Percentiles rank a stretch among this genome's conserved stretches.
Evolutionary conservation across 2,329 filamentous ascomycete species (phyloP).

Genomic region (Malbranchea cinnamomea): DNA sequence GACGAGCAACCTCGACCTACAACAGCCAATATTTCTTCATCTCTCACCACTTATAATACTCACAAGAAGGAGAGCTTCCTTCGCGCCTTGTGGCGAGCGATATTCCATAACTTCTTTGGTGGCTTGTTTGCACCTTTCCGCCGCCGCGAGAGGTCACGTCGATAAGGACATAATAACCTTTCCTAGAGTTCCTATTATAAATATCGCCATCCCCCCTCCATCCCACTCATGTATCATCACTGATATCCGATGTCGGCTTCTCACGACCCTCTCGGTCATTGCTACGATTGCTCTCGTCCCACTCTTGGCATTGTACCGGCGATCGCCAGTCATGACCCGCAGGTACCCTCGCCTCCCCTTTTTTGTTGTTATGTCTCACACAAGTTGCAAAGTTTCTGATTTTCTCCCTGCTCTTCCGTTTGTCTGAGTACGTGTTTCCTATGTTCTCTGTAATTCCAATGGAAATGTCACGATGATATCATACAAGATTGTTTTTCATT

Average conservation of each 20-base stretch:
- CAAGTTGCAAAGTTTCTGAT: too few species aligned
- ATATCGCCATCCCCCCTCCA: conserved; percentile 6
- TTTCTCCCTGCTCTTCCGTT: too few species aligned
- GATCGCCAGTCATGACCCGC: conserved; percentile 7
- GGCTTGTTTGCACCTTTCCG: conserved; percentile 26
- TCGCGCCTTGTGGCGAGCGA: conserved; percentile 24
- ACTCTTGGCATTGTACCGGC: conserved; percentile 19
- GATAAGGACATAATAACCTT: conserved; percentile 15
- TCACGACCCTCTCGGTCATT: conserved; percentile 19
- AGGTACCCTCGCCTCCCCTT: background rate
- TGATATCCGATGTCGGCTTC: too few species aligned
- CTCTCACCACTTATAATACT: conserved; percentile 23
- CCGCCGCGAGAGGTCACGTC: conserved; percentile 17
- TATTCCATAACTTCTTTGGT: conserved; percentile 27
- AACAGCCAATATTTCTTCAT: conserved; percentile 20
- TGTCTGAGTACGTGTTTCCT: too few species aligned
- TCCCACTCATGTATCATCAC: conserved; percentile 5
- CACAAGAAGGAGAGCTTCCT: conserved; percentile 25
- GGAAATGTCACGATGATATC: too few species aligned
- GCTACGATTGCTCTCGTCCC: conserved; percentile 16
- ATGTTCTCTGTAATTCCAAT: too few species aligned
- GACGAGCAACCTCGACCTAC: conserved; percentile 7
- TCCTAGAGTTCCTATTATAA: conserved; percentile 6
- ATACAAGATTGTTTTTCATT: too few species aligned
- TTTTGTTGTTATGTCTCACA: too few species aligned